Base-by-base conservation (phyloP, 164 flowering plant genomes). In the Akebia trifoliata region DNA sequence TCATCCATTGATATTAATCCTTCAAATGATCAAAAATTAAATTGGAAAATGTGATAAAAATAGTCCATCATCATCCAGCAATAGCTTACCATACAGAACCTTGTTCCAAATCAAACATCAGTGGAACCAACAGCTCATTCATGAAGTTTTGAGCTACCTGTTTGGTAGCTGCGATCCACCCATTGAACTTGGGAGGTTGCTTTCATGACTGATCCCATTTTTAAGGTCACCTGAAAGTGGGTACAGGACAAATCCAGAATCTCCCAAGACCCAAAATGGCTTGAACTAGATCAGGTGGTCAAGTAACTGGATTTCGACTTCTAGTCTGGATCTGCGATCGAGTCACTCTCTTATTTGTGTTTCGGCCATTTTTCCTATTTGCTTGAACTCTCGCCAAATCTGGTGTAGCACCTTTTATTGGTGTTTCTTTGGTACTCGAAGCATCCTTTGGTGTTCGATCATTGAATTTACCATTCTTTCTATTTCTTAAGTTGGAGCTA, bases 231-330 rank as follows among this genome's bases (percentile, higher is more conserved):
- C n/a, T n/a, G n/a, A n/a, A n/a, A n/a, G n/a, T n/a, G n/a, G n/a
- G n/a, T n/a, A n/a, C n/a, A n/a, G n/a, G n/a, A n/a, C n/a, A n/a
- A n/a, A n/a, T n/a, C n/a, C n/a, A n/a, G n/a, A n/a, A n/a, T n/a
- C n/a, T n/a, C n/a, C n/a, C n/a, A n/a, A n/a, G n/a, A n/a, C n/a
- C n/a, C n/a, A n/a, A n/a, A n/a, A n/a, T n/a, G n/a, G n/a, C n/a
- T n/a, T n/a, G n/a, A n/a, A n/a, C n/a, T n/a, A n/a, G n/a, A 35
- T 29, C 4, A 8, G 6, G 4, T 24, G 20, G 22, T 56, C 48
- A 40, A 40, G 37, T 15, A 36, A 46, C 14, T 20, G 25, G 8
- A 12, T 50, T 59, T 59, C 45, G 48, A 36, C 62, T 50, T 49
- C 55, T 50, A 29, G 55, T 59, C 20, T 29, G 46, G 17, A 48